A percentile compares a stretch with the other conserved stretches of the same genome.
Evolutionary conservation across 148 eudicot species (phyloP).

Genomic region (Vaccinium corymbosum): DNA sequence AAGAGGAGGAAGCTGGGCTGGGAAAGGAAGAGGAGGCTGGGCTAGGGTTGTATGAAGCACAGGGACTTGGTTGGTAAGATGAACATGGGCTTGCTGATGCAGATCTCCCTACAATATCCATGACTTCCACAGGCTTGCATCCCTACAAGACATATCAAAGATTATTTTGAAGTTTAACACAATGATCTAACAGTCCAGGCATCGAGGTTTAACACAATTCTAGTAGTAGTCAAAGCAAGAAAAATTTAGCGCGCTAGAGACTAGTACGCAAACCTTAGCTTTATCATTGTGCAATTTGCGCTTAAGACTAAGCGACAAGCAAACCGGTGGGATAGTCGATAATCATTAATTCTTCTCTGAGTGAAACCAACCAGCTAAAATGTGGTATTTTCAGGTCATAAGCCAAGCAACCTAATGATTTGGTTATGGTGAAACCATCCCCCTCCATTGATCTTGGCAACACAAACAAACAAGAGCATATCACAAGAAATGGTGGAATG

Average conservation of each 20-base stretch:
- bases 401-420: neutral
- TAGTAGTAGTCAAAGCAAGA: neutral
- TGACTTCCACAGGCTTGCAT: conserved; percentile 46
- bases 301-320: neutral
- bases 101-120: conserved; percentile 49
- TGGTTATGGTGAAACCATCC: neutral
- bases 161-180: neutral
- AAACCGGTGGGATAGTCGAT: neutral
- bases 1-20: conserved; percentile 62
- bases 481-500: neutral
- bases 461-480: neutral
- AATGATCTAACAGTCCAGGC: neutral
- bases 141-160: conserved; percentile 31
- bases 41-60: conserved; percentile 65
- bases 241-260: neutral
- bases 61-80: conserved; percentile 62
- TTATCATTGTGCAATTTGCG: neutral
- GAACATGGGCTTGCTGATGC: conserved; percentile 60
- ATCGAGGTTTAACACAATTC: neutral
- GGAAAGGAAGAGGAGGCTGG: conserved; percentile 61
- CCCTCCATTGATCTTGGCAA: neutral
- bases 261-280: neutral
- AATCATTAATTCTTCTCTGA: no score
- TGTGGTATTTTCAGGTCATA: no score
- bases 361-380: neutral